A percentile compares a stretch with the other conserved stretches of the same genome.
phyloP scores from a whole-genome alignment of 2,329 filamentous ascomycete genomes.

The Fusarium sororula region DNA sequence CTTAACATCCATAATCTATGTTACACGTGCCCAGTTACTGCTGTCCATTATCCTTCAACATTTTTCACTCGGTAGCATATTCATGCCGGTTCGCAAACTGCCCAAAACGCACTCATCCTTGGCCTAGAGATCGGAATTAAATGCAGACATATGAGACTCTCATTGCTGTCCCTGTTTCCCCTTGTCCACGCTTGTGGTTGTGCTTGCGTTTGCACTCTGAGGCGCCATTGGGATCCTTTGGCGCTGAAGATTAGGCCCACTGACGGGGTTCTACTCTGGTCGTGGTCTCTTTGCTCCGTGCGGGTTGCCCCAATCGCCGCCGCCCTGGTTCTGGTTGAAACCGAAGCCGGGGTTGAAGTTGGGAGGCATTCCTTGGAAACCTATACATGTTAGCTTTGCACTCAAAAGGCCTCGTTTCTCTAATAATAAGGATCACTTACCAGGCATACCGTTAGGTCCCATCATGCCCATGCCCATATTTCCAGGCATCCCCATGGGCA shows the following conservation, averaged over 20 bases:
- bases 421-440: conserved; percentile 37
- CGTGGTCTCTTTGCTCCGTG: conserved; percentile 83
- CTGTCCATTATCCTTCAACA: conserved; percentile 15
- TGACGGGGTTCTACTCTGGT: conserved; percentile 63
- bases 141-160: background rate
- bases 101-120: background rate
- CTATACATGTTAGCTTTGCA: conserved; percentile 48
- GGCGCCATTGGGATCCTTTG: background rate
- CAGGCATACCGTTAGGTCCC: conserved; percentile 57
- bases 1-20: conserved; percentile 42
- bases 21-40: conserved; percentile 31
- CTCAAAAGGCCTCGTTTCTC: background rate
- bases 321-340: conserved; percentile 64
- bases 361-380: conserved; percentile 74
- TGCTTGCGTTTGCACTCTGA: background rate
- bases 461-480: conserved; percentile 66
- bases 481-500: conserved; percentile 67
- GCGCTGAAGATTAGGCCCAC: background rate
- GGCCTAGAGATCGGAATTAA: background rate
- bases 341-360: conserved; percentile 77
- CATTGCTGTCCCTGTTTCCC: background rate
- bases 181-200: background rate
- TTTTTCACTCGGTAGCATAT: background rate
- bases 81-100: conserved; percentile 2
- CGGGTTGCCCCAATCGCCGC: conserved; percentile 76